Evolutionary conservation across 202 grass and related monocot species (phyloP).

Genomic region (Setaria viridis): DNA sequence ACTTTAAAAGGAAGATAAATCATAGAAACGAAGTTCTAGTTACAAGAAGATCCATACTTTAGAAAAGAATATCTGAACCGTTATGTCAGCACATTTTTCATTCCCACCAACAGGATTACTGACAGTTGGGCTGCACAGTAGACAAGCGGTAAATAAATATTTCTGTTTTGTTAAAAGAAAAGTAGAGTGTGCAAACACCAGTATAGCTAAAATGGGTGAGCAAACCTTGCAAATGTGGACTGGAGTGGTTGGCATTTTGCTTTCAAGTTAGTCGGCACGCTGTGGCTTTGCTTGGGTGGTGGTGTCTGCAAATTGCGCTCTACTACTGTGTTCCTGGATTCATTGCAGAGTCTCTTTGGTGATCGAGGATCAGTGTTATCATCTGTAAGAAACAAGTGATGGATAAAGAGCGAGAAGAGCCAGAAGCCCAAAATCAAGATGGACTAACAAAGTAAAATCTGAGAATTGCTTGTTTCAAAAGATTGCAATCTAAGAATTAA

Average conservation of each 20-base stretch:
- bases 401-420: slow-evolving; percentile 17
- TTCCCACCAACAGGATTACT: slow-evolving; percentile 60
- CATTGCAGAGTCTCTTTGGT: slow-evolving; percentile 70
- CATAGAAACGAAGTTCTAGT: slow-evolving; percentile 30
- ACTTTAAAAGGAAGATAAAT: slow-evolving; percentile 27
- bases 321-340: slow-evolving; percentile 60
- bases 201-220: slow-evolving; percentile 33
- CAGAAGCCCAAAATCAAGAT: not conserved
- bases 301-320: slow-evolving; percentile 72
- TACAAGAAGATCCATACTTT: slow-evolving; percentile 60
- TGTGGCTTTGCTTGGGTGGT: slow-evolving; percentile 67
- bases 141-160: slow-evolving; percentile 38
- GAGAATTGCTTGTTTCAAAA: slow-evolving; percentile 31
- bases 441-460: slow-evolving; percentile 13
- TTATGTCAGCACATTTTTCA: slow-evolving; percentile 79
- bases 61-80: slow-evolving; percentile 79
- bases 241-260: slow-evolving; percentile 80
- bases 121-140: slow-evolving; percentile 72
- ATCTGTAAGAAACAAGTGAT: slow-evolving; percentile 57
- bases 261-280: slow-evolving; percentile 52
- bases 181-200: slow-evolving; percentile 23
- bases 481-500: not conserved
- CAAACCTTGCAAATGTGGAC: slow-evolving; percentile 89
- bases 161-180: slow-evolving; percentile 28
- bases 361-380: slow-evolving; percentile 51